Base-by-base conservation (phyloP, 805 yeast species). In the Yamadazyma philogaea region DNA sequence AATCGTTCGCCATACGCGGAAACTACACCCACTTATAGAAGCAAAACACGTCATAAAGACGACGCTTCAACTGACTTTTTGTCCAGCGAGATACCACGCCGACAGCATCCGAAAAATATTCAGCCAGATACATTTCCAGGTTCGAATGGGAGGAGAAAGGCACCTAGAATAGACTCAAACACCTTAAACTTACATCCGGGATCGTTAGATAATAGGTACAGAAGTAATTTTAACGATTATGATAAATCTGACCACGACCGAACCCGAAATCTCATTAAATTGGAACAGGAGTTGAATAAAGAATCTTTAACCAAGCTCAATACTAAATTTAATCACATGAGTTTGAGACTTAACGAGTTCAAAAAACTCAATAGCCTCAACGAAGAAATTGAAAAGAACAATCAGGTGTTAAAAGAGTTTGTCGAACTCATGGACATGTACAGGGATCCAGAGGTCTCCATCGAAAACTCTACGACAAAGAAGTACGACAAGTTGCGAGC, bases 401-500 rank as follows among this genome's bases (percentile, higher is more conserved):
- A 47, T 34, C 38, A 40, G 36, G 37, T 44, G 10, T 47, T 66
- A n/a, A 30, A 36, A 5, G 46, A 60, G 14, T 40, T 66, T n/a
- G 46, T 53, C 22, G 49, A 53, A 12, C 41, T 57, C 4, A 45
- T 56, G 3, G 58, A 52, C 17, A 19, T 58, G 2, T 44, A 48
- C 37, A 42, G 45, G 7, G 51, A 53, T 21, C 43, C 37, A 7
- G 34, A 36, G 11, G n/a, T 32, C 10, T 18, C 6, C 11, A 30
- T 41, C 14, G 17, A 34, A 8, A 26, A 21, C n/a, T 22, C 28
- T 7, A 19, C 18, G 12, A 24, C 19, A 15, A 22, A 40, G 18
- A 28, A 44, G 4, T 67, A 59, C 40, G 31, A 52, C 3, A 39
- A 51, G 19, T 47, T 68, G 32, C 52, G 54, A 42, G 37, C 49